Evolutionary conservation across 805 yeast species (phyloP).

Genomic region (Ogataea paradorogensis): DNA sequence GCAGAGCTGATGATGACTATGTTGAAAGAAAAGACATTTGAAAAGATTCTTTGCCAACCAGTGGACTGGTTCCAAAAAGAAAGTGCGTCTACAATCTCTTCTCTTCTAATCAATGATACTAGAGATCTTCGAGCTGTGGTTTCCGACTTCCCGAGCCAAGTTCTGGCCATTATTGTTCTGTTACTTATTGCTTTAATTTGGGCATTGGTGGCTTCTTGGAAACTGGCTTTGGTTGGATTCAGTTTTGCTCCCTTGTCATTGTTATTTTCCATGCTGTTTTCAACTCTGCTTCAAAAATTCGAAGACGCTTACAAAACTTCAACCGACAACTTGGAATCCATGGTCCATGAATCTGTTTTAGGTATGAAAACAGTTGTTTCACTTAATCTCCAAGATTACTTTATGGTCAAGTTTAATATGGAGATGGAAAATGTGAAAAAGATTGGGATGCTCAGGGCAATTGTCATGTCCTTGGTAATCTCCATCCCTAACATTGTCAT

Average conservation of each 20-base stretch:
- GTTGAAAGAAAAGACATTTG: constrained; percentile 50
- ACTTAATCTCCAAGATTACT: constrained; percentile 49
- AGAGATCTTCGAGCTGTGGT: constrained; percentile 71
- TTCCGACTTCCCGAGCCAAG: constrained; percentile 56
- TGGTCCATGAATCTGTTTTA: constrained; percentile 48
- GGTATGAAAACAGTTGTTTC: constrained; percentile 65
- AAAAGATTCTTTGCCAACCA: constrained; percentile 48
- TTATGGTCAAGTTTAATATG: constrained; percentile 37
- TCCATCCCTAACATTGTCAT: constrained; percentile 54
- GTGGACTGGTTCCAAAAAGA: constrained; percentile 49
- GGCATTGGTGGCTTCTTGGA: constrained; percentile 84
- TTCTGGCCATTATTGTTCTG: constrained; percentile 52
- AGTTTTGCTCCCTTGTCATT: constrained; percentile 68
- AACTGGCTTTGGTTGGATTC: constrained; percentile 75
- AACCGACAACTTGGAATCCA: constrained; percentile 53
- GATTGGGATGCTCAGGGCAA: constrained; percentile 50
- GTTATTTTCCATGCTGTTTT: constrained; percentile 49
- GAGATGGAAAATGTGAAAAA: constrained; percentile 33
- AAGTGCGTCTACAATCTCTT: constrained; percentile 52
- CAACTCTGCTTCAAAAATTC: constrained; percentile 45
- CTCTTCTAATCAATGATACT: constrained; percentile 75
- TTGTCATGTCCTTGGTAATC: constrained; percentile 64
- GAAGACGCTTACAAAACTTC: constrained; percentile 61
- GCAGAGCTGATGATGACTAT: constrained; percentile 67
- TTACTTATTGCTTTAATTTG: constrained; percentile 64